Conservation (phyloP, 1,284 basidiomycete species). For the Stereum hirsutum region DNA sequence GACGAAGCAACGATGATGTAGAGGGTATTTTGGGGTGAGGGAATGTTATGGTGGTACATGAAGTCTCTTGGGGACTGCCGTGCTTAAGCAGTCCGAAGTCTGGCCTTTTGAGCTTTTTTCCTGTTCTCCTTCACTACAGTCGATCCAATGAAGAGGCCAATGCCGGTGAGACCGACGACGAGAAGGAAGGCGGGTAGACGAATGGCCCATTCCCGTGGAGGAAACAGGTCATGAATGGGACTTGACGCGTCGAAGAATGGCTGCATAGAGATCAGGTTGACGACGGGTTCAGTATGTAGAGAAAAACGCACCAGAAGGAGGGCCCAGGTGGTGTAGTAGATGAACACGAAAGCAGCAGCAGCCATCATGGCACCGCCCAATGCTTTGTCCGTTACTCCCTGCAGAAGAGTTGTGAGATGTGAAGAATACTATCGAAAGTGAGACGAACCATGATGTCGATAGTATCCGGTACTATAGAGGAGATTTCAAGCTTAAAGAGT, state of each 20-base stretch:
- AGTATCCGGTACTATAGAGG: too few relatives aligned
- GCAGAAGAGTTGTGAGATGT: too few relatives aligned
- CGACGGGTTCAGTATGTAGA: slow-evolving; percentile 1
- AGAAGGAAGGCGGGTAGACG: slow-evolving; percentile 79
- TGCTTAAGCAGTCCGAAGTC: slow-evolving; percentile 46
- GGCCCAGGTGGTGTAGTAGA: slow-evolving; percentile 90
- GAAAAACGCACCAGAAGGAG: slow-evolving; percentile 57
- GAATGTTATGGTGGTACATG: too few relatives aligned
- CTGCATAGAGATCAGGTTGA: too few relatives aligned
- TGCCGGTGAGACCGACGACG: slow-evolving; percentile 65
- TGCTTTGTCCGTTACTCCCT: slow-evolving; percentile 78
- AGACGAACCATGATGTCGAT: too few relatives aligned
- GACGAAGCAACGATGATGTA: slow-evolving; percentile 19
- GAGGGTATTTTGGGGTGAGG: too few relatives aligned
- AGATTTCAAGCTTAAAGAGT: too few relatives aligned
- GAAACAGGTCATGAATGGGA: slow-evolving; percentile 73
- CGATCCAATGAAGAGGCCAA: slow-evolving; percentile 71
- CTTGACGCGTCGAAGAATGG: slow-evolving; percentile 77
- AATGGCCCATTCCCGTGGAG: slow-evolving; percentile 85
- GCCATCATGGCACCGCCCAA: slow-evolving; percentile 77
- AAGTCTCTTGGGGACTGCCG: too few relatives aligned
- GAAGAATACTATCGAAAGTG: too few relatives aligned
- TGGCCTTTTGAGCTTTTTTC: slow-evolving; percentile 52
- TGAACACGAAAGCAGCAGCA: slow-evolving; percentile 67
- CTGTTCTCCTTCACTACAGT: slow-evolving; percentile 71